Conservation (phyloP, 1,284 basidiomycete species). For the Ganoderma resinaceum region DNA sequence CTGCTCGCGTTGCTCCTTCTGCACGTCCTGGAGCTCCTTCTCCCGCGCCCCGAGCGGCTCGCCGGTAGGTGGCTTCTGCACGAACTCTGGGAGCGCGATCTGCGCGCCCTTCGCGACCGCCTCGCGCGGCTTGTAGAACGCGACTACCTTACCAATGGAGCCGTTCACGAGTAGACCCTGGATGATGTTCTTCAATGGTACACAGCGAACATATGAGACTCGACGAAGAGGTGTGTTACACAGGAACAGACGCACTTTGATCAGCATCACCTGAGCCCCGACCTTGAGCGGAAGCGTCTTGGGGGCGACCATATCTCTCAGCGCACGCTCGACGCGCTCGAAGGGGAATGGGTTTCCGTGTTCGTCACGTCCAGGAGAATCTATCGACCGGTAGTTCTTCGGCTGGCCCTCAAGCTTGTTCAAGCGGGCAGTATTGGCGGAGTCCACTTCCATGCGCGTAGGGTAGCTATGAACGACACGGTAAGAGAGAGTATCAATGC, state of each 20-base stretch:
- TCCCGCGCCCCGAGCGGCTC: background rate
- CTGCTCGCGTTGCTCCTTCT: constrained; percentile 15
- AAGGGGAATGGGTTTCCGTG: constrained; percentile 24
- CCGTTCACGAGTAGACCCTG: constrained; percentile 40
- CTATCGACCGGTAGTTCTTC: constrained; percentile 46
- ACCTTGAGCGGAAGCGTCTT: constrained; percentile 42
- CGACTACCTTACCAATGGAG: constrained; percentile 42
- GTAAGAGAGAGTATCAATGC: background rate
- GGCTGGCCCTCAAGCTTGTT: constrained; percentile 35
- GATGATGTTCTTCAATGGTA: constrained; percentile 24
- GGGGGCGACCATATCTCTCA: constrained; percentile 43
- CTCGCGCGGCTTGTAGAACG: constrained; percentile 61
- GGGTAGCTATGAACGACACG: constrained; percentile 58
- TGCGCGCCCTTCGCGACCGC: constrained; percentile 49
- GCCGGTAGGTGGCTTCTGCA: constrained; percentile 3
- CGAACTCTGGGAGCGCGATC: constrained; percentile 38
- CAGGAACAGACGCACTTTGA: constrained; percentile 40
- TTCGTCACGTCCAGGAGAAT: constrained; percentile 42
- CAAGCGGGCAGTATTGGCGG: constrained; percentile 60
- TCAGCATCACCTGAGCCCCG: constrained; percentile 53
- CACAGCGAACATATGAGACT: background rate
- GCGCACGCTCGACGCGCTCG: constrained; percentile 33
- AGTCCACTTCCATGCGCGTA: constrained; percentile 64
- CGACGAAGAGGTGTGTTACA: background rate
- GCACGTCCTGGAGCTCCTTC: constrained; percentile 3